phyloP scores from a whole-genome alignment of 2,329 filamentous ascomycete species.

The Neofusicoccum laricinum region DNA sequence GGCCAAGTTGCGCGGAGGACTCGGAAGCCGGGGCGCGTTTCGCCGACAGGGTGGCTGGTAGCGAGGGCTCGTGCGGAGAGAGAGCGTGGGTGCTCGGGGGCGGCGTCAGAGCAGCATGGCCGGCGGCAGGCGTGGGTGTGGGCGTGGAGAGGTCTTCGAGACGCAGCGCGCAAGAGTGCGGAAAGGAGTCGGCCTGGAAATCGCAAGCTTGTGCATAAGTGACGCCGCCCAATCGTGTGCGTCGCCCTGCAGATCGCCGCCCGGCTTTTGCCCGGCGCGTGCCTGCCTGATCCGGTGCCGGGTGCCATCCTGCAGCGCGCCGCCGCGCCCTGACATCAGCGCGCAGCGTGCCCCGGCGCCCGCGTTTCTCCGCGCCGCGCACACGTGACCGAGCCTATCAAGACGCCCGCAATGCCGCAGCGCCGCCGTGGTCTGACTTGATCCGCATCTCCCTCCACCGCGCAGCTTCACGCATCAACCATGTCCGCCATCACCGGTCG shows the following conservation, averaged over 20 bases:
- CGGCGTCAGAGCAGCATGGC: constrained; percentile 3
- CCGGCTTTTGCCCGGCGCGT: neutral
- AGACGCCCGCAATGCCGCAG: neutral
- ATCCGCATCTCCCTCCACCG: constrained; percentile 18
- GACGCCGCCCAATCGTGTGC: constrained; percentile 4
- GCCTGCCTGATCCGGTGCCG: neutral
- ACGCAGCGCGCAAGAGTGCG: neutral
- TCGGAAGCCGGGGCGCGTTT: neutral
- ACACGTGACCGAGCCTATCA: constrained; percentile 9
- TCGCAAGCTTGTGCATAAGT: neutral
- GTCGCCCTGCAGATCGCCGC: constrained; percentile 13
- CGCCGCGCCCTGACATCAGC: constrained; percentile 5
- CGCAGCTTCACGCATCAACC: constrained; percentile 11
- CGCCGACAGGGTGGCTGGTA: neutral
- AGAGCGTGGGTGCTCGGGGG: constrained; percentile 4
- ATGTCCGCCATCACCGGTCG: constrained; percentile 49
- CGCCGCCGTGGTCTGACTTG: constrained; percentile 5
- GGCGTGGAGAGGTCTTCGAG: neutral
- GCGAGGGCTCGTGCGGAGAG: constrained; percentile 11
- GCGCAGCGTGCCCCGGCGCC: neutral
- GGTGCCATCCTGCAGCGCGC: neutral
- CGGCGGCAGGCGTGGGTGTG: neutral
- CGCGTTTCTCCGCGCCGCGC: neutral
- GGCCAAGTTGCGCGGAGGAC: neutral
- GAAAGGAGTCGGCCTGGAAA: neutral